Base-by-base conservation (phyloP, 164 flowering plant genomes). In the Liquidambar formosana region DNA sequence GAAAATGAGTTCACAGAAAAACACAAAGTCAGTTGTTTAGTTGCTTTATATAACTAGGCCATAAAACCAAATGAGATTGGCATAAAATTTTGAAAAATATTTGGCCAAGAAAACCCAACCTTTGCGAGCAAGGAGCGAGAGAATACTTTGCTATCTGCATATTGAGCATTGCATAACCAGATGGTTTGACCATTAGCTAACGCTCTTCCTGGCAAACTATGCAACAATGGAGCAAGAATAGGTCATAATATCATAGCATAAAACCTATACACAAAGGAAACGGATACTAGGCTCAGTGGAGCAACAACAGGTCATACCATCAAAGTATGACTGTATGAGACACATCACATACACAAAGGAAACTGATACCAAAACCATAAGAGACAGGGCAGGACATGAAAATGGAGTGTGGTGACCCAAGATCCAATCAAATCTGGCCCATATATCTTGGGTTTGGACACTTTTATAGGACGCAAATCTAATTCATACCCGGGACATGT, bases 91-190 rank as follows among this genome's bases (percentile, higher is more conserved):
- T 25, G 2, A 61, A 28, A 27, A 8, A 27, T 21, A 59, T 18
- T 33, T 25, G 27, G 52, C 28, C 23, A 57, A 49, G 14, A 23
- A 60, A 64, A 51, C 58, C 74, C 13, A 63, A 82, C 86, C 86
- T 76, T 82, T 8, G 86, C 86, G 10, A 82, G 78, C 66, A 82
- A 73, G 44, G 83, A 80, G 22, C 86, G 81, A 62, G 78, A 74
- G 74, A 82, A 82, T 18, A 74, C 74, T 74, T 71, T 80, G 53
- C 82, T 78, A 11, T 80, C 86, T 4, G 82, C 83, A 72, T 74
- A 58, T 28, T 76, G 83, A 70, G 86, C 83, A 80, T 80, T 63
- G 62, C 82, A 69, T 46, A 82, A 64, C 86, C 86, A 80, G 52
- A 80, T 72, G 16, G 86, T 65, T 63, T 74, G 64, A 27, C 63